Conservation (phyloP, 768 basidiomycete species). For the Mrakia gelida region DNA sequence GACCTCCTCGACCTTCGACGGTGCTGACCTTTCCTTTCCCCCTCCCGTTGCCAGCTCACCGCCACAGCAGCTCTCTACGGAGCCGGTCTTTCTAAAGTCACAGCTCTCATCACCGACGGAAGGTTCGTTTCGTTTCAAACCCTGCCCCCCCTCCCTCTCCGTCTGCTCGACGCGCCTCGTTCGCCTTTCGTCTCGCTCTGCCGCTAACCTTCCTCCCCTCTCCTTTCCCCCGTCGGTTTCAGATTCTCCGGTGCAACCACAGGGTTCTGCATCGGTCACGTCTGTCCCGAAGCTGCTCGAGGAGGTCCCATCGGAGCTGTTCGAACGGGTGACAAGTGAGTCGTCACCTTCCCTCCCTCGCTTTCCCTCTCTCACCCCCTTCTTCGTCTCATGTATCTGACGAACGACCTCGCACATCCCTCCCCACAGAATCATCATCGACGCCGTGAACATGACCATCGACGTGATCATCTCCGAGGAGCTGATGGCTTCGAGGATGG, state of each 20-base stretch:
- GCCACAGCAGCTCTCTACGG: conserved; percentile 81
- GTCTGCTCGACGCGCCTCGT: no score
- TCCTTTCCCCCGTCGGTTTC: not conserved
- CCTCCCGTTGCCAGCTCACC: conserved; percentile 47
- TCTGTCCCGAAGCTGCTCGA: conserved; percentile 42
- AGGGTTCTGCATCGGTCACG: conserved; percentile 63
- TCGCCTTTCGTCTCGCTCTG: not conserved
- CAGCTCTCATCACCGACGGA: conserved; percentile 81
- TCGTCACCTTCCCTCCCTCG: not conserved
- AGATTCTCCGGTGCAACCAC: conserved; percentile 73
- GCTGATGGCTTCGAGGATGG: conserved; percentile 58
- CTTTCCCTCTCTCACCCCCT: not conserved
- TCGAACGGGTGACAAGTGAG: conserved; percentile 65
- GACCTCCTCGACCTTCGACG: no score
- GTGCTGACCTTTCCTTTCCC: not conserved
- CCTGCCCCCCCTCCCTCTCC: no score
- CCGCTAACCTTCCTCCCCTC: not conserved
- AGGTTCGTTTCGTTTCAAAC: conserved; percentile 42
- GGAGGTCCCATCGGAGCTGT: conserved; percentile 79
- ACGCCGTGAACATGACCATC: conserved; percentile 61
- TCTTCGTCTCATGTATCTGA: not conserved
- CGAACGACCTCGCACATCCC: not conserved
- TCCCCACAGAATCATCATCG: conserved; percentile 56
- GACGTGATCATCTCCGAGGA: conserved; percentile 68
- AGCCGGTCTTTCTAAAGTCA: conserved; percentile 63